Base-by-base conservation (phyloP, 2,329 filamentous ascomycete genomes). In the Sphaerulina musiva region DNA sequence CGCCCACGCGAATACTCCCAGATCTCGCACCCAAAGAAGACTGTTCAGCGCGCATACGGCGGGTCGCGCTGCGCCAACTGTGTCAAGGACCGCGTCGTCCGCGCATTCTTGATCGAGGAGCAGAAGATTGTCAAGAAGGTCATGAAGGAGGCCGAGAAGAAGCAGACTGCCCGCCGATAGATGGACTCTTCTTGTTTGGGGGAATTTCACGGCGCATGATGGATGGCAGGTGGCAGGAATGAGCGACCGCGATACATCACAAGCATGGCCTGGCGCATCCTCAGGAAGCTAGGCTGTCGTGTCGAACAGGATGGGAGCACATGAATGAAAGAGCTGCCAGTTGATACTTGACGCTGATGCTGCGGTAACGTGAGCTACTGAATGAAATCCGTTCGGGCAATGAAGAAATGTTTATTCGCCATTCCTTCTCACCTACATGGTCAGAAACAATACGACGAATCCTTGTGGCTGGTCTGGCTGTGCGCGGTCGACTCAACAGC, bases 91-190 rank as follows among this genome's bases (percentile, higher is more conserved):
- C 87, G 93, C 70, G 89, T 98, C 68, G 89, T 96, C 69, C 89
- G 93, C 69, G 93, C 93, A 64, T 98, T 98, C 86, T 80, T 98
- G 76, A 97, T 98, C 67, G 95, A 98, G 83, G 93, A 98, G 85
- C 93, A 98, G 84, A 98, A 98, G 89, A 97, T 98, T 71, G 93
- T 98, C 79, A 98, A 98, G 90, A 98, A 98, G 89, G 93, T 98
- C 71, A 84, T 97, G 76, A 96, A 96, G 87, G 92, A 97, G 83
- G 84, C 82, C 62, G 89, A 95, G 80, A 87, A 89, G 81, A 87
- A 87, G 75, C 59, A 61, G 56, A 50, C 34, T 38, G 34, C 56
- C 56, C 59, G 61, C 56, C 61, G 62, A 59, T 65, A 63, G 58
- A 65, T 55, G 36, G 48, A 23, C 20, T 14, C 34, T 56, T 29